phyloP scores from a whole-genome alignment of 306 rosid species.

The Echinosophora koreensis region DNA sequence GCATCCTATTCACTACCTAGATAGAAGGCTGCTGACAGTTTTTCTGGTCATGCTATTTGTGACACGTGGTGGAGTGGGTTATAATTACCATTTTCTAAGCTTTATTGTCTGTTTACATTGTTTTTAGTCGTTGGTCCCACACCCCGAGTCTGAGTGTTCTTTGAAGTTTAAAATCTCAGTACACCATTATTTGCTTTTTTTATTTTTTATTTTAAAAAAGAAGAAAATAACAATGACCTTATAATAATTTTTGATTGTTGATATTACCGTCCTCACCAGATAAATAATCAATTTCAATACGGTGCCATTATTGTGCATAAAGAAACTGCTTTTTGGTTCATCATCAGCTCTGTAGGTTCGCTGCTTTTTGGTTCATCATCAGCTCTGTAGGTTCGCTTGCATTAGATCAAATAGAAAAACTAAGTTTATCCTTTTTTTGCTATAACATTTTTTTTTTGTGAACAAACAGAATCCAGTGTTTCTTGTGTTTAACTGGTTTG shows the following conservation, averaged over 20 bases:
- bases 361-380: not conserved
- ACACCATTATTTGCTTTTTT: not conserved
- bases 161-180: not conserved
- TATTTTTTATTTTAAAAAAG: too few relatives aligned
- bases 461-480: slow-evolving; percentile 7
- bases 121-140: not conserved
- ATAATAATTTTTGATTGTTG: not conserved
- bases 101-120: not conserved
- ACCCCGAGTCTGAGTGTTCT: not conserved
- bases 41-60: slow-evolving; percentile 12
- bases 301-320: not conserved
- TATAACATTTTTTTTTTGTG: not conserved
- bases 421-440: not conserved
- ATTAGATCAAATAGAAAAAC: not conserved
- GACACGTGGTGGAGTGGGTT: not conserved
- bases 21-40: not conserved
- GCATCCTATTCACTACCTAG: too few relatives aligned
- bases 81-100: not conserved
- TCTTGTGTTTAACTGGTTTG: not conserved
- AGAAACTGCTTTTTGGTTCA: slow-evolving; percentile 4
- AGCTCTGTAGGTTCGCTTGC: not conserved
- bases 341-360: too few relatives aligned
- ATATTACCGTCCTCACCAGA: slow-evolving; percentile 1
- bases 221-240: not conserved
- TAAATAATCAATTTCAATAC: slow-evolving; percentile 4